These are phyloP conservation scores for Vachellia collinsii DNA, from an alignment of 306 rosid genomes.

Conservation along the genomic window DNA sequence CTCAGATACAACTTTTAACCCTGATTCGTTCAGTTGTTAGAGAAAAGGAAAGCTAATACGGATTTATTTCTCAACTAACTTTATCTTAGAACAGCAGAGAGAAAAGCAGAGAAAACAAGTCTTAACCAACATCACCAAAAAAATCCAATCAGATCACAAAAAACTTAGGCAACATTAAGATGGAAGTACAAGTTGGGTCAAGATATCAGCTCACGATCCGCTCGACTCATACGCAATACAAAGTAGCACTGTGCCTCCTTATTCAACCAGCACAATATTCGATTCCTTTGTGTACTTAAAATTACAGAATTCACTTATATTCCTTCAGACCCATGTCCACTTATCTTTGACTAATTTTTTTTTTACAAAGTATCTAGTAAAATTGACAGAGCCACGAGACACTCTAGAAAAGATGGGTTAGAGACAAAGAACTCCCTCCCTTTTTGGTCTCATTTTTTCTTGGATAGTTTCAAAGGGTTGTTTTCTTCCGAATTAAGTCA, in stretches of 20 bases:
- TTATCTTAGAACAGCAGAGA: background rate
- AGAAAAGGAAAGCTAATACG: background rate
- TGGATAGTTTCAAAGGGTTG: background rate
- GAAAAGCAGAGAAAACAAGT: background rate
- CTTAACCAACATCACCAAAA: background rate
- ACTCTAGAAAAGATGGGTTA: background rate
- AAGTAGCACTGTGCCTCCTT: background rate
- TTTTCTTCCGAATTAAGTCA: constrained; percentile 19
- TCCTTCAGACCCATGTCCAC: background rate
- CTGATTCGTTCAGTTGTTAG: background rate
- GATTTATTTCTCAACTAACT: background rate
- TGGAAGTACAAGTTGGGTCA: background rate
- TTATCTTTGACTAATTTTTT: background rate
- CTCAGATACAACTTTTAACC: background rate
- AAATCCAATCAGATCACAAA: background rate
- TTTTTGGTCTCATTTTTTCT: background rate
- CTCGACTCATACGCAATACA: background rate
- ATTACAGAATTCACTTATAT: background rate
- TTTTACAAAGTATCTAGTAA: background rate
- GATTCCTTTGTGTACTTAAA: background rate
- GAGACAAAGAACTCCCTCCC: background rate
- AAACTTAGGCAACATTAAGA: background rate
- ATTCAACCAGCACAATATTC: background rate
- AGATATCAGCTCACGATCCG: background rate
- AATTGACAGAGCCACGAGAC: background rate